phyloP scores from a whole-genome alignment of 208 protist genomes.

The Strigomonas galati region DNA sequence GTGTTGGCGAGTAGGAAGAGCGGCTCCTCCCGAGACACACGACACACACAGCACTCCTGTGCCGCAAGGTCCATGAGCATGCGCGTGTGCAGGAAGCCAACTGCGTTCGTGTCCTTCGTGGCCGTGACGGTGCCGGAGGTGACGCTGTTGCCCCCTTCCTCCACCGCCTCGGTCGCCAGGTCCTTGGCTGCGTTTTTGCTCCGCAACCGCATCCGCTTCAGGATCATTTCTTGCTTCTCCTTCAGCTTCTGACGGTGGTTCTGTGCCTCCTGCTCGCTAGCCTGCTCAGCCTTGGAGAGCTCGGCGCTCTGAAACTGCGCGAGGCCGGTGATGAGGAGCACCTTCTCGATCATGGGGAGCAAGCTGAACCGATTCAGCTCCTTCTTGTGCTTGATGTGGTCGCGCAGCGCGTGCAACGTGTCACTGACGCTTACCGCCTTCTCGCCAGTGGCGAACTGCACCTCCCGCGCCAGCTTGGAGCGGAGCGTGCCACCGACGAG shows the following conservation, averaged over 20 bases:
- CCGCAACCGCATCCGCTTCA: conserved; percentile 52
- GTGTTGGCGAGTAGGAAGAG: conserved; percentile 35
- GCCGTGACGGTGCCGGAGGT: not conserved
- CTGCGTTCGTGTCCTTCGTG: not conserved
- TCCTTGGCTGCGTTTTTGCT: conserved; percentile 23
- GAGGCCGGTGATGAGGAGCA: conserved; percentile 37
- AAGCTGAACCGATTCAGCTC: conserved; percentile 48
- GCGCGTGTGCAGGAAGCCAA: conserved; percentile 14
- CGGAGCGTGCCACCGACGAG: conserved; percentile 38
- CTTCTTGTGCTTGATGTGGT: conserved; percentile 21
- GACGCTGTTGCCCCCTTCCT: not conserved
- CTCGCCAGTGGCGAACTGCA: conserved; percentile 11
- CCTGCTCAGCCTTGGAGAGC: conserved; percentile 16
- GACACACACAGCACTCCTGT: conserved; percentile 52
- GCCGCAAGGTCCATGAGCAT: conserved; percentile 29
- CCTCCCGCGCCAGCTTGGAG: conserved; percentile 33
- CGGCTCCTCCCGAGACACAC: conserved; percentile 17
- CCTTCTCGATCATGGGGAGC: conserved; percentile 46
- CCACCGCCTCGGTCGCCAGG: not conserved
- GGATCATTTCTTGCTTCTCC: conserved; percentile 59
- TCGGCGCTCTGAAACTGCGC: conserved; percentile 24
- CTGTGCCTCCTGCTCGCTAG: conserved; percentile 20
- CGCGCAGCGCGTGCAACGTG: conserved; percentile 47
- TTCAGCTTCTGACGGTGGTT: conserved; percentile 47
- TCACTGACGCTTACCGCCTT: conserved; percentile 9